Evolutionary conservation across 306 rosid genomes (phyloP), one percentile per base, ranked within the genome.

Genomic region (Mucuna pruriens): DNA sequence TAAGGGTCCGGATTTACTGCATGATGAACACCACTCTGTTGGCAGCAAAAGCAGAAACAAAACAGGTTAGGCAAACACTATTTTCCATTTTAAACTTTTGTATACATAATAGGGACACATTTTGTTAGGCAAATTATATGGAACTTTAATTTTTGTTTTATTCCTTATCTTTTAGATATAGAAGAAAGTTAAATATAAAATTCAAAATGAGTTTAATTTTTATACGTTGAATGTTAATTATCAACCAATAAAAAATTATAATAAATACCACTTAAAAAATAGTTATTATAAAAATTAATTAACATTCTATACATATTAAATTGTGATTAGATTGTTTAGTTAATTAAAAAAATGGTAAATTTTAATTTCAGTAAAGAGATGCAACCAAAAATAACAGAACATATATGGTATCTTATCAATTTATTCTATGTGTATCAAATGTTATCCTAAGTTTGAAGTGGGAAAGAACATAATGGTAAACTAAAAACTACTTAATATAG

Each of bases 1-100:
- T 95, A 95, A 26, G 99, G 99, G 80, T 93, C 98, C 49, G 99
- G 98, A 71, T 95, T 95, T 39, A 91, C 45, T 5, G 94, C 97
- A 86, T 95, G 99, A 69, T 93, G 99, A 88, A 93, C 91, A 58
- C 97, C 99, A 76, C 89, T 89, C 99, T 95, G 87, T 75, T 75
- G 25, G 22, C 13, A 45, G 67, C 9, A 85, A 7, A 75, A 72
- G 42, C 5, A 26, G 19, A 60, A 82, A 26, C 0, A 62, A 11
- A 38, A 2, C 25, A 42, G 7, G 26, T 77, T 69, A 69, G 69
- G 39, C 33, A 69, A 75, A 40, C 49, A 68, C 38, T 23, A 76
- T 10, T 61, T 62, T 76, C 49, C 60, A 17, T 63, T 10, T 52
- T 44, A 45, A 44, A 58, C 19, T 29, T 29, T n/a, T n/a, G n/a